Evolutionary conservation across 2,329 filamentous ascomycete genomes (phyloP), one percentile per base, ranked within the genome.

Genomic region (Amauroascus niger): DNA sequence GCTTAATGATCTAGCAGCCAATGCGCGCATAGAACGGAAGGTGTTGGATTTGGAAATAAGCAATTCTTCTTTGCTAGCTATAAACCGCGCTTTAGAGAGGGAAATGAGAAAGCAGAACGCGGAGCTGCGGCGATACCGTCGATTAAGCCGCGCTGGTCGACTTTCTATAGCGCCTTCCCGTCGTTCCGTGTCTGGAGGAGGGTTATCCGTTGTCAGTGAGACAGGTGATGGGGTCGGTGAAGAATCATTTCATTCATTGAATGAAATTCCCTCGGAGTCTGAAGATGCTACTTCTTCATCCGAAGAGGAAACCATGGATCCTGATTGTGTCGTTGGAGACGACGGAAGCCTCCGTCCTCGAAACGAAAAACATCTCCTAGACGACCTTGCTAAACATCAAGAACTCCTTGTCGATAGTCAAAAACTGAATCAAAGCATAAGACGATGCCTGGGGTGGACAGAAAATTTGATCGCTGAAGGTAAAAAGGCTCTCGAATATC

Each of bases 31-130:
- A 33, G 93, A 97, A 69, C 82, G 93, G 57, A 98, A 97, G 72
- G 90, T 98, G 0, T 80, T 97, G 60, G 93, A 98, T 67, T 75
- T 98, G 5, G 88, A 98, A 67, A 98, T 98, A 59, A 95, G 87
- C 53, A 98, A 98, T 64, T 93, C 88, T 1, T 96, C 90, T 1
- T 78, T 98, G 2, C 80, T 95, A 54, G 93, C 93, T 39, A 97
- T 98, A 71, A 98, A 98, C 66, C 80, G 90, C 51, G 93, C 89
- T 0, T 74, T 98, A 0, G 93, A 98, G 71, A 81, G 88, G 22
- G 88, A 97, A 66, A 78, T 98, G 62, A 82, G 89, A 24, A 95
- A 95, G 66, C 91, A 97, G 64, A 91, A 87, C 35, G 81, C 86
- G 0, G 93, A 98, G 65, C 68, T 98, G 30, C 83, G 93, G 54